phyloP scores from a whole-genome alignment of 2,329 filamentous ascomycete species.

The Ophiognomonia clavigignenti-juglandacearum region DNA sequence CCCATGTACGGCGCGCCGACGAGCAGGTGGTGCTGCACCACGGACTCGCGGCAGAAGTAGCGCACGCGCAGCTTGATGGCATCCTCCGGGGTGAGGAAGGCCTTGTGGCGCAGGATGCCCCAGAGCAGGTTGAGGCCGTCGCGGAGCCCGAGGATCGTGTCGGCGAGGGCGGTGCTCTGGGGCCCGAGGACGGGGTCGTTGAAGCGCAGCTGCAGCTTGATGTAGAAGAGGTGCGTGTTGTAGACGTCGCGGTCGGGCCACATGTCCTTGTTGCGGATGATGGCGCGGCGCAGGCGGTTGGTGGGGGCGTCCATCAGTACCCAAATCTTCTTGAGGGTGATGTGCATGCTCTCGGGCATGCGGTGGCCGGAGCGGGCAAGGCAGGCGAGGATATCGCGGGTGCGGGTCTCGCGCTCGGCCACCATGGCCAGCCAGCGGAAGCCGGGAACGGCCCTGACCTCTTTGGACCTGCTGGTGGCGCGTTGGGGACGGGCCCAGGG shows the following conservation, averaged over 20 bases:
- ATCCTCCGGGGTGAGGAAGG: conserved; percentile 35
- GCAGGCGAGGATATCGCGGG: conserved; percentile 57
- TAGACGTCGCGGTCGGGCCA: conserved; percentile 59
- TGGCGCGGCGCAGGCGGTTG: conserved; percentile 45
- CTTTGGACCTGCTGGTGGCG: conserved; percentile 16
- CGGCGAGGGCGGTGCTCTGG: conserved; percentile 43
- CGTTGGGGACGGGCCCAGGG: conserved; percentile 6
- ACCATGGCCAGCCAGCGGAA: conserved; percentile 67
- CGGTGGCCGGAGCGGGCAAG: conserved; percentile 55
- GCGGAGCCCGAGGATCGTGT: conserved; percentile 57
- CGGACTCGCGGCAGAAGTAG: conserved; percentile 31
- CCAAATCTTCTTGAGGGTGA: conserved; percentile 64
- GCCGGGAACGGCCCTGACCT: conserved; percentile 51
- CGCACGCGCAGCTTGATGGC: conserved; percentile 53
- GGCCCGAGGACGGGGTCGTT: conserved; percentile 56
- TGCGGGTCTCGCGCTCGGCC: conserved; percentile 48
- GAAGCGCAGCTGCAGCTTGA: conserved; percentile 69
- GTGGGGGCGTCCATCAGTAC: conserved; percentile 63
- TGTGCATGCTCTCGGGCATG: conserved; percentile 42
- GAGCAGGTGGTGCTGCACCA: conserved; percentile 33
- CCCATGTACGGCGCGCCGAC: conserved; percentile 33
- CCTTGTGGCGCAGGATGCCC: conserved; percentile 53
- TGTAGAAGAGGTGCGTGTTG: conserved; percentile 57
- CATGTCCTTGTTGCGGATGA: conserved; percentile 47
- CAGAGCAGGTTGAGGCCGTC: conserved; percentile 49